phyloP scores from a whole-genome alignment of 352 stramenopile species.

The Pythium volutum region DNA sequence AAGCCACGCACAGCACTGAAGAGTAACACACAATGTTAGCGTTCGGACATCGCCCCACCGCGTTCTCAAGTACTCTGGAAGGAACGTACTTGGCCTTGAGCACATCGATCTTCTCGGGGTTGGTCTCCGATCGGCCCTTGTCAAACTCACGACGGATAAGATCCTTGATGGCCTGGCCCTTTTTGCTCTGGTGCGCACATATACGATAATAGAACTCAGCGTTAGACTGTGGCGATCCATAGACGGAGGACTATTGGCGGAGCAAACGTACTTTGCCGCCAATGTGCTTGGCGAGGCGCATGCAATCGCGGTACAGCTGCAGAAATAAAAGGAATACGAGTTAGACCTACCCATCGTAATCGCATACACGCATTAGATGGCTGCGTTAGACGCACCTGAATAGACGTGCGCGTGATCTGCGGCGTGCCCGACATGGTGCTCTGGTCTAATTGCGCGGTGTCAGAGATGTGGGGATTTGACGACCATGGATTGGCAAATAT shows the following conservation, averaged over 20 bases:
- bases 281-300: slow-evolving; percentile 86
- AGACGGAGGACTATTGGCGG: neutral
- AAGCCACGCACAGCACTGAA: slow-evolving; percentile 70
- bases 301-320: slow-evolving; percentile 81
- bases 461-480: slow-evolving; percentile 3
- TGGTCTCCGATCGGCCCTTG: slow-evolving; percentile 70
- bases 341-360: neutral
- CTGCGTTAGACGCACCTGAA: slow-evolving; percentile 40
- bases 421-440: slow-evolving; percentile 32
- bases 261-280: slow-evolving; percentile 57
- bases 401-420: slow-evolving; percentile 71
- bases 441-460: neutral
- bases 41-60: too few relatives aligned
- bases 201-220: neutral
- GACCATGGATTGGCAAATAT: neutral
- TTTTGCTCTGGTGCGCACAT: slow-evolving; percentile 59
- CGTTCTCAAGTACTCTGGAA: too few relatives aligned
- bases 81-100: slow-evolving; percentile 78
- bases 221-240: neutral
- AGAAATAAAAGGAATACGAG: too few relatives aligned
- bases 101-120: slow-evolving; percentile 78
- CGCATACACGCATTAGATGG: neutral
- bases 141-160: slow-evolving; percentile 79
- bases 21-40: neutral
- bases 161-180: slow-evolving; percentile 67